Conservation (phyloP, 208 protist species). For the Herpetomonas samuelpessoai region DNA sequence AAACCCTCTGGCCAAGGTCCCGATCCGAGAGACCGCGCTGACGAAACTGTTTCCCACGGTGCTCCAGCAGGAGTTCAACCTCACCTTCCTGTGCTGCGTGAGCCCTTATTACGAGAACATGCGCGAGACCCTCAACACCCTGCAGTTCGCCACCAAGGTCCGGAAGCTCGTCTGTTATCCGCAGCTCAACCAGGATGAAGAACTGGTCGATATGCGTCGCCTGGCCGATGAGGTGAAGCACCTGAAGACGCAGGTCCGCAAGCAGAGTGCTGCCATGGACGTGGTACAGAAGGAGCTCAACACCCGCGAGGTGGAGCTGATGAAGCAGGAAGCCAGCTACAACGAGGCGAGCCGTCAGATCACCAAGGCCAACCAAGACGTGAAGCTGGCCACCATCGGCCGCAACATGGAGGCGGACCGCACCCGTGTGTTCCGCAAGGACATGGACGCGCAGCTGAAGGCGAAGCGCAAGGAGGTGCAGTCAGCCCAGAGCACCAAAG, state of each 20-base stretch:
- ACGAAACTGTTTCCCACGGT: conserved; percentile 66
- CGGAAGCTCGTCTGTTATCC: conserved; percentile 56
- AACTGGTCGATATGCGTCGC: conserved; percentile 70
- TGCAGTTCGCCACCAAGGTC: conserved; percentile 59
- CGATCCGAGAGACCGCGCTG: conserved; percentile 75
- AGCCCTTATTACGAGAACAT: conserved; percentile 84
- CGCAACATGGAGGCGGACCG: conserved; percentile 47
- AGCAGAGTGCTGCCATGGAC: conserved; percentile 57
- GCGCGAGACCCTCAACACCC: conserved; percentile 65
- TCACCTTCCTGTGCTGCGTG: conserved; percentile 66
- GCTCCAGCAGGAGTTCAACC: conserved; percentile 75
- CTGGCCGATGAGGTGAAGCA: conserved; percentile 81
- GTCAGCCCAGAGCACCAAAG: conserved; percentile 23
- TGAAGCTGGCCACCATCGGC: conserved; percentile 44
- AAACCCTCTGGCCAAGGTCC: conserved; percentile 83
- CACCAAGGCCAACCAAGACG: conserved; percentile 28
- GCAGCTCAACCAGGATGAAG: conserved; percentile 67
- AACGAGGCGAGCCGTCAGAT: conserved; percentile 34
- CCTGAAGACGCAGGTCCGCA: conserved; percentile 56
- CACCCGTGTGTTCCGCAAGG: conserved; percentile 24
- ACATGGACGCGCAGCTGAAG: conserved; percentile 32
- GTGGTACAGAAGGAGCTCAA: conserved; percentile 85
- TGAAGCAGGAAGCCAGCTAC: conserved; percentile 80
- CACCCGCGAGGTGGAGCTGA: conserved; percentile 78
- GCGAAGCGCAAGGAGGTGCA: conserved; percentile 40